Evolutionary conservation across 306 rosid species (phyloP).

Genomic region (Lathyrus sativus): DNA sequence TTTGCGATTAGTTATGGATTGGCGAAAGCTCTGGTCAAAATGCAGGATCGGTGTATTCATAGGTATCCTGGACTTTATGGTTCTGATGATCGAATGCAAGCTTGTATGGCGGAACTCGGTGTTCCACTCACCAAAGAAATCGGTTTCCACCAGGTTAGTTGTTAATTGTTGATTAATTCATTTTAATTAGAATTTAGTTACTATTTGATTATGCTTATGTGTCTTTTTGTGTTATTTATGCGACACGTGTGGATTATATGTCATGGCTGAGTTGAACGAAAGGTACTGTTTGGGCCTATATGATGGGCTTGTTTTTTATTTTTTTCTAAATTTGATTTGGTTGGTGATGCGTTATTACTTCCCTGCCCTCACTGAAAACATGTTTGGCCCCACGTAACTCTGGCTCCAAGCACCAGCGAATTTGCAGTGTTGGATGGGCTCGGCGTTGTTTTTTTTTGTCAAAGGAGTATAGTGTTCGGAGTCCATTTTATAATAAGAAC

Average conservation of each 20-base stretch:
- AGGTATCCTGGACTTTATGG: conserved; percentile 88
- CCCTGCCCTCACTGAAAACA: too few species aligned
- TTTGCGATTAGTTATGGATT: conserved; percentile 84
- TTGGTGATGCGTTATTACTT: too few species aligned
- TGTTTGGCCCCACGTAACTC: too few species aligned
- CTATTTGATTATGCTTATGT: not conserved
- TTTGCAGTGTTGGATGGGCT: too few species aligned
- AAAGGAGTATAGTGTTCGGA: too few species aligned
- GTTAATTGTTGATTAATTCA: not conserved
- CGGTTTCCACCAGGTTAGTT: conserved; percentile 85
- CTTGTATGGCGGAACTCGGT: conserved; percentile 99
- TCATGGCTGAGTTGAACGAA: too few species aligned
- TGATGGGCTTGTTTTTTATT: not conserved
- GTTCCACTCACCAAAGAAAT: conserved; percentile 93
- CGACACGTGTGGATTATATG: not conserved
- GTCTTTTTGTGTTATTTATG: not conserved
- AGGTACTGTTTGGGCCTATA: not conserved
- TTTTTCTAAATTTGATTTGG: too few species aligned
- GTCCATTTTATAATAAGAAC: too few species aligned
- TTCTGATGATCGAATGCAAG: conserved; percentile 97
- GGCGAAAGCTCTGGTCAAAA: conserved; percentile 62
- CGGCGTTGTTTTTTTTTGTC: too few species aligned
- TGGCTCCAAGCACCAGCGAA: too few species aligned
- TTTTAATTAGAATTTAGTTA: too few species aligned
- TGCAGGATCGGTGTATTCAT: conserved; percentile 87